A percentile compares a stretch with the other conserved stretches of the same genome.
Evolutionary conservation across 2,329 filamentous ascomycete genomes (phyloP).

Genomic region (Fonsecaea monophora): DNA sequence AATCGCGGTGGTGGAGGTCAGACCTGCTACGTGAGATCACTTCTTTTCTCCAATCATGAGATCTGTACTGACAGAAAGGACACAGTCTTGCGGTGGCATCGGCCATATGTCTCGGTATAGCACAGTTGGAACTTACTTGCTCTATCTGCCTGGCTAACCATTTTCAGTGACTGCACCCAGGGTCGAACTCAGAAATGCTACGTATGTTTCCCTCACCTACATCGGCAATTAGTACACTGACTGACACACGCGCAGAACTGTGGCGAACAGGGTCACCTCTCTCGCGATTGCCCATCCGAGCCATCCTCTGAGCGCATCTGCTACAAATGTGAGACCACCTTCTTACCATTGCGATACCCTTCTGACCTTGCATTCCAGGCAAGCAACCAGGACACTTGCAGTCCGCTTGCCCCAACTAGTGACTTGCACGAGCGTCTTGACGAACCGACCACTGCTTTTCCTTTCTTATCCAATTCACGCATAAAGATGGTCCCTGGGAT

Average conservation of each 20-base stretch:
- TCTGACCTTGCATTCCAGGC: slow-evolving; percentile 26
- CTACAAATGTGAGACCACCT: slow-evolving; percentile 77
- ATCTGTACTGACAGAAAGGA: slow-evolving; percentile 16
- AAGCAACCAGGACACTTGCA: slow-evolving; percentile 84
- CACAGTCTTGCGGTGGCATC: slow-evolving; percentile 79
- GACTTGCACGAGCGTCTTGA: slow-evolving; percentile 8
- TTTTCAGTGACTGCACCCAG: slow-evolving; percentile 93
- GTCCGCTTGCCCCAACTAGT: slow-evolving; percentile 80
- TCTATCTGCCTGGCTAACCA: slow-evolving; percentile 17
- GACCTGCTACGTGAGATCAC: slow-evolving; percentile 79
- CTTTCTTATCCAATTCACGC: slow-evolving; percentile 31
- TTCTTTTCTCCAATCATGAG: neutral
- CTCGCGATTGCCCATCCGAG: slow-evolving; percentile 94
- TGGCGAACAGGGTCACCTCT: slow-evolving; percentile 90
- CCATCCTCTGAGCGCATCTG: slow-evolving; percentile 91
- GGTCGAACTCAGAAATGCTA: slow-evolving; percentile 91
- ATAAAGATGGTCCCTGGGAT: slow-evolving; percentile 18
- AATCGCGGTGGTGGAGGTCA: slow-evolving; percentile 63
- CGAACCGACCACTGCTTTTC: slow-evolving; percentile 19
- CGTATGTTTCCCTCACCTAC: slow-evolving; percentile 58
- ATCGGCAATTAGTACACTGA: slow-evolving; percentile 17
- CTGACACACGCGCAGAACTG: slow-evolving; percentile 50
- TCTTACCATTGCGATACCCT: neutral
- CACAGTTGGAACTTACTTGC: neutral
- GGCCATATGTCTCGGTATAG: slow-evolving; percentile 73